phyloP scores from a whole-genome alignment of 495 filamentous ascomycete genomes.

The Articulospora tetracladia region DNA sequence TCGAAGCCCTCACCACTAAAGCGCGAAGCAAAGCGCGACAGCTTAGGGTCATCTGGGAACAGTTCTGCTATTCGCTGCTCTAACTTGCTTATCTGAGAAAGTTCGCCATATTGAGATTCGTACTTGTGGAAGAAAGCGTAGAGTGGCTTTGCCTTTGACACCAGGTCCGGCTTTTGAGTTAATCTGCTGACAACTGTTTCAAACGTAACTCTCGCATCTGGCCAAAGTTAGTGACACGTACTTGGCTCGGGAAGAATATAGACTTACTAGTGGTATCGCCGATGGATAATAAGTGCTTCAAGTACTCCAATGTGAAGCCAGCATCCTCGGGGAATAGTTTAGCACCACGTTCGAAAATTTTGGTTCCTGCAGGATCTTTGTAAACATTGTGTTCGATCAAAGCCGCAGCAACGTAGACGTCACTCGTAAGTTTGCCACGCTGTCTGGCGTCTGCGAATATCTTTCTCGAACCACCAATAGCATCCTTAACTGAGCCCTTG shows the following conservation, averaged over 20 bases:
- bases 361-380: slow-evolving; percentile 83
- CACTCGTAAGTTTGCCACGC: slow-evolving; percentile 80
- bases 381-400: slow-evolving; percentile 94
- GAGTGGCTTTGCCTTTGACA: slow-evolving; percentile 74
- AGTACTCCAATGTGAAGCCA: slow-evolving; percentile 84
- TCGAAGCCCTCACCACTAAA: slow-evolving; percentile 66
- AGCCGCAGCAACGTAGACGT: slow-evolving; percentile 89
- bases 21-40: slow-evolving; percentile 70
- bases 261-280: slow-evolving; percentile 90
- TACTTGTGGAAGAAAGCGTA: slow-evolving; percentile 91
- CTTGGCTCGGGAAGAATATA: not conserved
- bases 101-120: slow-evolving; percentile 89
- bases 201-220: slow-evolving; percentile 91
- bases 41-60: slow-evolving; percentile 78
- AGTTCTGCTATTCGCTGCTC: slow-evolving; percentile 91
- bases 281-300: slow-evolving; percentile 87
- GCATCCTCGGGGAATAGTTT: slow-evolving; percentile 92
- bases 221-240: slow-evolving; percentile 5
- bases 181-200: slow-evolving; percentile 83
- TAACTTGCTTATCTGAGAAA: slow-evolving; percentile 80
- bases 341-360: slow-evolving; percentile 91
- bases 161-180: slow-evolving; percentile 64
- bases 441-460: slow-evolving; percentile 84
- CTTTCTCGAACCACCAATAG: slow-evolving; percentile 72
- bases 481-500: slow-evolving; percentile 60